These are phyloP conservation scores for Jacaranda mimosifolia DNA, from an alignment of 257 asterid species.

Conservation along the genomic window DNA sequence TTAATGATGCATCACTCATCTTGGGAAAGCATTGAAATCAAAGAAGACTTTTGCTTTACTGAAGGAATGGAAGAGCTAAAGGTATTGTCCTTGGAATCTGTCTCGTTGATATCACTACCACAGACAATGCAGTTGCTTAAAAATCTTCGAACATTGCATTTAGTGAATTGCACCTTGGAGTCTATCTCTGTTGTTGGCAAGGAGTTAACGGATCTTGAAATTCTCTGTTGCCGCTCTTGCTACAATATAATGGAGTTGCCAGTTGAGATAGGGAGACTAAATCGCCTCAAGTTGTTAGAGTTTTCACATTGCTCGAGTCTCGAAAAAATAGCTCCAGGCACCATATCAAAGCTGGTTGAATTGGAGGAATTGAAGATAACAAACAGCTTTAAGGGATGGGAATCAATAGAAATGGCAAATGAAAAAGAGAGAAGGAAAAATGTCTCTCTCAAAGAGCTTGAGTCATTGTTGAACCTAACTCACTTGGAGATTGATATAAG, in stretches of 20 bases:
- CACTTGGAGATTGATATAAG: too few species aligned
- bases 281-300: background rate
- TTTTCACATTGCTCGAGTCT: background rate
- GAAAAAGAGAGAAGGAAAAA: too few species aligned
- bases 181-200: constrained; percentile 17
- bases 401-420: too few species aligned
- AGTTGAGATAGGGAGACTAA: background rate
- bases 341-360: constrained; percentile 12
- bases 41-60: too few species aligned
- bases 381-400: background rate
- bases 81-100: too few species aligned
- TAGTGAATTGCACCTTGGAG: background rate
- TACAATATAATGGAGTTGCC: background rate
- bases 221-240: background rate
- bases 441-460: too few species aligned
- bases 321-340: background rate
- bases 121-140: background rate
- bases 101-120: too few species aligned
- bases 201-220: constrained; percentile 28
- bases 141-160: constrained; percentile 1
- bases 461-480: too few species aligned
- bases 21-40: too few species aligned
- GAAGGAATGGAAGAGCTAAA: too few species aligned
- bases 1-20: too few species aligned
- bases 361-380: constrained; percentile 20